phyloP scores from a whole-genome alignment of 2,329 filamentous ascomycete genomes.

The Fusarium siculi region DNA sequence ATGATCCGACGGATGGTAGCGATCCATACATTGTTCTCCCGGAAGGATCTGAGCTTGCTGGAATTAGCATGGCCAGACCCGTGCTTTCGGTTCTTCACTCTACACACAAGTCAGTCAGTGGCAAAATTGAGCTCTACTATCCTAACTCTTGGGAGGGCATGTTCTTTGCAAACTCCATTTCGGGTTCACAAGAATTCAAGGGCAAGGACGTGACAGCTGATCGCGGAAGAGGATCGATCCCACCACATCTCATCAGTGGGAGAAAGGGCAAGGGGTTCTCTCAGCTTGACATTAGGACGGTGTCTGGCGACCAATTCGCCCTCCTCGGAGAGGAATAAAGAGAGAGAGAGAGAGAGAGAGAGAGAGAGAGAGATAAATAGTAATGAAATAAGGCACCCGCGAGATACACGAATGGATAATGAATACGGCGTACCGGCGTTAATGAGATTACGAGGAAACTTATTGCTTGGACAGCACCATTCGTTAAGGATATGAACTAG shows the following conservation, averaged over 20 bases:
- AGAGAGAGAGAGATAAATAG: not conserved
- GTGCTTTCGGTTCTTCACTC: conserved; percentile 52
- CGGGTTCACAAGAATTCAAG: conserved; percentile 52
- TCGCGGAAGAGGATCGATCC: conserved; percentile 46
- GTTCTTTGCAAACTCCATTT: conserved; percentile 53
- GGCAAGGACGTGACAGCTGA: conserved; percentile 58
- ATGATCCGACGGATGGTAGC: conserved; percentile 35
- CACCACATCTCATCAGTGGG: conserved; percentile 49
- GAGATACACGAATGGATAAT: not conserved
- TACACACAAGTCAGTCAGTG: conserved; percentile 58
- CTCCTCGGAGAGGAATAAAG: conserved; percentile 38
- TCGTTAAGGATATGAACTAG: conserved; percentile 14
- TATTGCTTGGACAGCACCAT: conserved; percentile 5
- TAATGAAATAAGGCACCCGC: not conserved
- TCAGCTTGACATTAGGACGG: conserved; percentile 44
- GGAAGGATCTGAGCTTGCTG: not conserved
- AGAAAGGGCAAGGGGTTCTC: conserved; percentile 56
- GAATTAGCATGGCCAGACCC: conserved; percentile 10
- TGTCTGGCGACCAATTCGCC: conserved; percentile 47
- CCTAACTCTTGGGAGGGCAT: conserved; percentile 62
- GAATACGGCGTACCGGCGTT: conserved; percentile 20
- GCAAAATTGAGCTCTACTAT: conserved; percentile 55
- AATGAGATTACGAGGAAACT: not conserved
- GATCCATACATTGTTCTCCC: conserved; percentile 32
- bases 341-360: not conserved